Evolutionary conservation across 129 eudicot genomes (phyloP), one percentile per base, ranked within the genome.

Genomic region (Flaveria linearis): DNA sequence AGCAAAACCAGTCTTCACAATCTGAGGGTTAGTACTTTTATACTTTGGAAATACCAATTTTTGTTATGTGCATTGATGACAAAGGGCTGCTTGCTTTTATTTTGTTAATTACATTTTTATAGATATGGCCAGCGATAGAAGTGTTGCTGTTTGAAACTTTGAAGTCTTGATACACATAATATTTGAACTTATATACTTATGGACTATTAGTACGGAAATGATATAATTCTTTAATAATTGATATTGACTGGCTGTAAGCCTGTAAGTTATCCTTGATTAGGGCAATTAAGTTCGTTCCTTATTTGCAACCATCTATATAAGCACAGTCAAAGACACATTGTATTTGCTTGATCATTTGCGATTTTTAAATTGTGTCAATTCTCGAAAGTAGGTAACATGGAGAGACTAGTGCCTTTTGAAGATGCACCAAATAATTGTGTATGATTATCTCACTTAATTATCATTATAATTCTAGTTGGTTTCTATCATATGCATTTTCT

Each of bases 11-110:
- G 45, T 47, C 76, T 67, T 78, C 91, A 74, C 84, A 85, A 83
- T 13, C 79, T 76, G 91, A 82, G 65, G 97, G 98, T 93, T 80
- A 87, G 92, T 82, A 17, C 73, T 56, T 69, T 70, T 43, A 18
- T 63, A 39, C 68, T 67, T 67, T 47, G 33, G 20, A n/a, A 13
- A 63, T 62, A 63, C 23, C 72, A 62, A 15, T 33, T 5, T 13
- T 62, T 62, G 45, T 14, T 62, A 22, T 62, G 68, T 62, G 33
- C 28, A 30, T 62, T 14, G 43, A 30, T 30, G 68, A 30, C 68
- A 62, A 28, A 62, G 43, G 68, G 9, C 33, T 63, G 43, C 33
- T 63, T 26, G 68, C 68, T 0, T 28, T 63, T 30, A 63, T 15
- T 30, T 61, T 28, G 18, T 63, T 63, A 36, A 33, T 30, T 63